phyloP scores from a whole-genome alignment of 2,329 filamentous ascomycete genomes.

The Aureobasidium sp. region DNA sequence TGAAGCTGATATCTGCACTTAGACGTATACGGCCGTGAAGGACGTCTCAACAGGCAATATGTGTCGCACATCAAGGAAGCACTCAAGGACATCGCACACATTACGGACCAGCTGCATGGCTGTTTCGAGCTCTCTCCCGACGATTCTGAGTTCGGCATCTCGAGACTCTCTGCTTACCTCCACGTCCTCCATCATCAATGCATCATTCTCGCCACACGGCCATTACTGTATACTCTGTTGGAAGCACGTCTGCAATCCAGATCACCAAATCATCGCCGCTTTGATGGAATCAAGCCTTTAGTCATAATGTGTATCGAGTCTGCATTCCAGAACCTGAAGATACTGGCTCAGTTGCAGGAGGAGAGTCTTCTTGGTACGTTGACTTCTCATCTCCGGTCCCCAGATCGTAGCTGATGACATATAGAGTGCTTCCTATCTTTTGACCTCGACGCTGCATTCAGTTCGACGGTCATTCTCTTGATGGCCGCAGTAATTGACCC shows the following conservation, averaged over 20 bases:
- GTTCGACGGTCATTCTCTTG: not conserved
- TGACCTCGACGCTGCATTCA: not conserved
- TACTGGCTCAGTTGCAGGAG: not conserved
- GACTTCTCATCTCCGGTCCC: not conserved
- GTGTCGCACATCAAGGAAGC: not conserved
- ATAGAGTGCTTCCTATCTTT: not conserved
- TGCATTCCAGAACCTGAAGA: not conserved
- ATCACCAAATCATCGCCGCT: not conserved
- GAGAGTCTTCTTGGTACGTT: not conserved
- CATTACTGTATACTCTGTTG: conserved; percentile 35
- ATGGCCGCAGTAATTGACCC: not conserved
- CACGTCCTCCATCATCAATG: conserved; percentile 18
- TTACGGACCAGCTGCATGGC: conserved; percentile 2
- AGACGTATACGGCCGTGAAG: not conserved
- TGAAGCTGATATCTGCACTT: not conserved
- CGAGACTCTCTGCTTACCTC: conserved; percentile 17
- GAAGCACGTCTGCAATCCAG: not conserved
- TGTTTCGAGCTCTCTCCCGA: conserved; percentile 14
- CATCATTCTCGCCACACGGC: conserved; percentile 25
- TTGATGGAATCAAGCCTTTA: not conserved
- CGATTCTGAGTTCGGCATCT: conserved; percentile 12
- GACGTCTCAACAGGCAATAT: not conserved
- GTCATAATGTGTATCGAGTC: not conserved
- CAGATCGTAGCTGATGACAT: not conserved
- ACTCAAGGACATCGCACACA: not conserved